phyloP scores from a whole-genome alignment of 2,329 filamentous ascomycete species.

The Trichoderma aggressivum region DNA sequence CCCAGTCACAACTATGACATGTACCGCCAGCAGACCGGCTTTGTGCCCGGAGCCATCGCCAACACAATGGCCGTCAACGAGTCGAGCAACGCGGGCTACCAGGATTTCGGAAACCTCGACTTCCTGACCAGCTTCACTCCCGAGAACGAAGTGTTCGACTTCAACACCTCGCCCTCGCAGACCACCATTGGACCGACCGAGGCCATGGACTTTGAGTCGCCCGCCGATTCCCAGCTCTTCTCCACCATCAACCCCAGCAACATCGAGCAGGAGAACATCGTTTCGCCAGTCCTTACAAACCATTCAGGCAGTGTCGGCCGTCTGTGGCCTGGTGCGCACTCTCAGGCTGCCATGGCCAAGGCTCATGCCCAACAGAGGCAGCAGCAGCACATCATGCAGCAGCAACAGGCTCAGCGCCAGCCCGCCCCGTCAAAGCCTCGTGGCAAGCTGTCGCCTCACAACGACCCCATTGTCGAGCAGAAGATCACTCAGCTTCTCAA shows the following conservation, averaged over 20 bases:
- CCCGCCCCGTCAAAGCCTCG: constrained; percentile 46
- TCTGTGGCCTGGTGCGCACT: constrained; percentile 91
- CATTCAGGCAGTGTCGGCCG: constrained; percentile 61
- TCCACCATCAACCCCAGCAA: constrained; percentile 67
- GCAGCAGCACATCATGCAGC: constrained; percentile 55
- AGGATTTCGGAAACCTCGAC: constrained; percentile 47
- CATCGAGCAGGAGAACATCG: constrained; percentile 59
- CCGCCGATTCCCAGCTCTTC: constrained; percentile 59
- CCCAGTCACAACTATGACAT: constrained; percentile 94
- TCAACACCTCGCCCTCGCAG: constrained; percentile 64
- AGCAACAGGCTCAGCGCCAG: constrained; percentile 46
- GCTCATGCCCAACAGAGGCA: constrained; percentile 67
- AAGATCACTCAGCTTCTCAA: constrained; percentile 91
- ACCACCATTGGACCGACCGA: constrained; percentile 56
- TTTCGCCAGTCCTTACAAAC: constrained; percentile 46
- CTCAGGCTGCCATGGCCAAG: constrained; percentile 77
- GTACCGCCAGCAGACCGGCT: constrained; percentile 92
- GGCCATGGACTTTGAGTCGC: constrained; percentile 54
- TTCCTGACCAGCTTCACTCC: constrained; percentile 56
- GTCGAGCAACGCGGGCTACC: constrained; percentile 52
- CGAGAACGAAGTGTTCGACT: constrained; percentile 67
- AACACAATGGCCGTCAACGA: constrained; percentile 77
- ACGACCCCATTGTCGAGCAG: constrained; percentile 77
- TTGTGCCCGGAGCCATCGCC: constrained; percentile 78
- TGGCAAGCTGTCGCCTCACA: constrained; percentile 48